phyloP scores from a whole-genome alignment of 257 asterid genomes.

The Datura wrightii region DNA sequence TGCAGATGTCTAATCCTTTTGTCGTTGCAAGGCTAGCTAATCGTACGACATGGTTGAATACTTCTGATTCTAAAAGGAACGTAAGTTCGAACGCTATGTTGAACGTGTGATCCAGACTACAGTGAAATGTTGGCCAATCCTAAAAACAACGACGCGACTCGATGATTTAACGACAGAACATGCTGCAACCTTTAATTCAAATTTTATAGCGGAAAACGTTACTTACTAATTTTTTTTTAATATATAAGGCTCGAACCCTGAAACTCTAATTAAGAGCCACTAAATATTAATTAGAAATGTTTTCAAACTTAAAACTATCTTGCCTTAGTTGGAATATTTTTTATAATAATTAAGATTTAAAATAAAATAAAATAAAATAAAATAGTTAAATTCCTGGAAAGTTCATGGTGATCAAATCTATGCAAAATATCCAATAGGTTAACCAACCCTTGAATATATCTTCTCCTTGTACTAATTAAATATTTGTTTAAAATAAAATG shows the following conservation, averaged over 20 bases:
- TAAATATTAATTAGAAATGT: neutral
- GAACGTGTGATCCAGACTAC: too few relatives aligned
- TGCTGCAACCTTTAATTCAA: too few relatives aligned
- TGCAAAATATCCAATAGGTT: neutral
- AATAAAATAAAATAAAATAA: neutral
- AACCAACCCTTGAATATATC: neutral
- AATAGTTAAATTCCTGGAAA: neutral
- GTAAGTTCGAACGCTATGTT: too few relatives aligned
- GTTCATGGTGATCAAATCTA: neutral
- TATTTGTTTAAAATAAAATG: conserved; percentile 1
- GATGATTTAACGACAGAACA: too few relatives aligned
- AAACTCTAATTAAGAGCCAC: neutral
- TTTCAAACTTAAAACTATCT: neutral
- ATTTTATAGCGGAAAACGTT: neutral
- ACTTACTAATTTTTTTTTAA: accelerated
- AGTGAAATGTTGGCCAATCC: too few relatives aligned
- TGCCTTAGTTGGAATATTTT: neutral
- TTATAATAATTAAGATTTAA: neutral
- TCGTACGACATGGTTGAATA: too few relatives aligned
- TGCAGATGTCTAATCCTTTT: too few relatives aligned
- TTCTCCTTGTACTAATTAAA: neutral
- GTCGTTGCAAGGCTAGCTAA: too few relatives aligned
- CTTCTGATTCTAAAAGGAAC: too few relatives aligned
- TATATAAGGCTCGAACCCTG: accelerated
- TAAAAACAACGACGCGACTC: too few relatives aligned